Base-by-base conservation (phyloP, 2,329 filamentous ascomycete species). In the Apiospora malaysiana region DNA sequence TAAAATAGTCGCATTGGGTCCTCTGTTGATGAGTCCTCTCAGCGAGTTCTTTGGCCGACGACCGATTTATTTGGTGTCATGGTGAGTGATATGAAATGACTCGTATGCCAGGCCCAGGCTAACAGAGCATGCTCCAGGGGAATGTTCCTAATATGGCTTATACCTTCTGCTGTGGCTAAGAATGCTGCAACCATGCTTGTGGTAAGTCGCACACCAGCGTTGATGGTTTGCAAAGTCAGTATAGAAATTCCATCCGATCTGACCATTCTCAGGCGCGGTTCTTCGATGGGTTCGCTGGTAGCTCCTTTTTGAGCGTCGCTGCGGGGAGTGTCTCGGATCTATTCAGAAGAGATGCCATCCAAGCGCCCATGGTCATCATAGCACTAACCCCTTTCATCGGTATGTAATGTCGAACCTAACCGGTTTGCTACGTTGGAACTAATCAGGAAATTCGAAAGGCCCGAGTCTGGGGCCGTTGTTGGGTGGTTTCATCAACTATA, bases 301-400 rank as follows among this genome's bases (percentile, higher is more conserved):
- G 88, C 73, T 88, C 90, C 2, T 92, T 92, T 74, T 79, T 93
- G 71, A 88, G 88, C 71, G 94, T 97, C 1, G 92, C 94, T 0
- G 94, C 94, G 51, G 94, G 94, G 16, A 97, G 93, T 0, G 93
- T 97, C 21, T 93, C 94, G 45, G 94, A 97, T 77, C 82, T 95
- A 74, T 96, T 95, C 78, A 83, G 84, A 14, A 86, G 87, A 66
- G 83, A 91, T 71, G 87, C 93, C 74, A 88, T 97, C 70, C 91
- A 92, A 74, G 87, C 88, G 8, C 94, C 94, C 2, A 97, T 97
- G 95, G 91, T 94, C 82, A 84, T 97, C 21, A 97, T 92, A 78
- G 90, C 91, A 6, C 83, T 90, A 9, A 85, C 85, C 1, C 91
- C 91, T 0, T 92, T 93, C 79, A 82, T 89, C 73, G 85, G 78